A percentile compares a stretch with the other conserved stretches of the same genome.
These are phyloP conservation scores for Chlamydomonas incerta DNA, from an alignment of 139 green algal species.

Conservation along the genomic window DNA sequence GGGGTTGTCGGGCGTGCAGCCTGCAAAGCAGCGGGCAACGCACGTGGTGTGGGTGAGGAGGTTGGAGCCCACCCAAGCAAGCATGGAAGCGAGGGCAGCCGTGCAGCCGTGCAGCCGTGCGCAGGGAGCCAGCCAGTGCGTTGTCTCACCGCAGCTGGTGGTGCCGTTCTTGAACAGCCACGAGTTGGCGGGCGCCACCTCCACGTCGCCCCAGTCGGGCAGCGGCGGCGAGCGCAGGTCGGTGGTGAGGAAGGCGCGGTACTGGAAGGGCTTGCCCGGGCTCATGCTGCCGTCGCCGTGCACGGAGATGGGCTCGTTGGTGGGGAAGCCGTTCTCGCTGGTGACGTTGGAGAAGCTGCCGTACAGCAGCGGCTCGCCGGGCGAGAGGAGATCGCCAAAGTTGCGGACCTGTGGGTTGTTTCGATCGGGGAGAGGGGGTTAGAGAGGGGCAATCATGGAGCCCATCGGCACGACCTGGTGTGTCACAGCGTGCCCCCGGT, in stretches of 20 bases:
- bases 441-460: too few relatives aligned
- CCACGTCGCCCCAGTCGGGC: neutral
- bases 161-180: neutral
- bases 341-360: neutral
- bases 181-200: neutral
- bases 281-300: neutral
- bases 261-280: neutral
- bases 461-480: too few relatives aligned
- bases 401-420: too few relatives aligned
- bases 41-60: too few relatives aligned
- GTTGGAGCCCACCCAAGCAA: too few relatives aligned
- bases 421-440: too few relatives aligned
- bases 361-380: neutral
- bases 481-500: too few relatives aligned
- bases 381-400: neutral
- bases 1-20: constrained; percentile 6
- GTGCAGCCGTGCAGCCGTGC: too few relatives aligned
- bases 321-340: neutral
- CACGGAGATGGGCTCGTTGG: neutral
- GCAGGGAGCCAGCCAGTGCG: too few relatives aligned
- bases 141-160: neutral
- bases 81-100: too few relatives aligned
- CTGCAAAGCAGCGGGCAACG: too few relatives aligned
- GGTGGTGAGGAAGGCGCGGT: neutral
- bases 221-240: neutral